phyloP scores from a whole-genome alignment of 345 rosid species.

The Carallia brachiata region DNA sequence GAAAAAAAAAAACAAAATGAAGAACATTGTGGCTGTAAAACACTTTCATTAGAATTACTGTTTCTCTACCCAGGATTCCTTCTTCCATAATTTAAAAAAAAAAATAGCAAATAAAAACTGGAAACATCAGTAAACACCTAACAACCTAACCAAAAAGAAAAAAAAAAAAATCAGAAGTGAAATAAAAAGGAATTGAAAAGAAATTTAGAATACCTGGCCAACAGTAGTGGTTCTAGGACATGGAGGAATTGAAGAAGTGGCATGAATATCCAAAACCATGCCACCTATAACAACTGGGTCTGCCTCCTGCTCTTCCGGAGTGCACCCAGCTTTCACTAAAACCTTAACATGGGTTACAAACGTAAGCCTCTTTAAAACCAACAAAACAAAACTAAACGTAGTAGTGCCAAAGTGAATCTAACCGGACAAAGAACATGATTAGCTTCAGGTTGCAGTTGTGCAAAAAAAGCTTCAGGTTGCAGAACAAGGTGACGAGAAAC shows the following conservation, averaged over 20 bases:
- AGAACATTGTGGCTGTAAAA: too few species aligned
- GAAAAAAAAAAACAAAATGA: too few species aligned
- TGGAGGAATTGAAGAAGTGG: slow-evolving; percentile 47
- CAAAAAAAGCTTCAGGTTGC: background rate
- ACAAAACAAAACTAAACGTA: background rate
- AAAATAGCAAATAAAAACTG: too few species aligned
- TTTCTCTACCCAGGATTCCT: too few species aligned
- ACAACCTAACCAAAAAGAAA: too few species aligned
- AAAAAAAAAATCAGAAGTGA: background rate
- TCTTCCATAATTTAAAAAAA: too few species aligned
- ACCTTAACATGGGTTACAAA: slow-evolving; percentile 12
- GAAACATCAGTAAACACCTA: too few species aligned
- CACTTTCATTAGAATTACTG: too few species aligned
- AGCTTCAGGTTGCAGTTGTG: background rate
- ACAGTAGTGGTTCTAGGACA: slow-evolving; percentile 67
- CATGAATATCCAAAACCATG: slow-evolving; percentile 83
- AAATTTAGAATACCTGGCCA: slow-evolving; percentile 46
- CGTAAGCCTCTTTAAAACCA: background rate
- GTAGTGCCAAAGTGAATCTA: background rate
- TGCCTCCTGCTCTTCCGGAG: slow-evolving; percentile 14
- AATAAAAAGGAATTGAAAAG: background rate
- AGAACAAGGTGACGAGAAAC: slow-evolving; percentile 16
- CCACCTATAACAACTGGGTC: slow-evolving; percentile 75
- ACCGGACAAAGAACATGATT: slow-evolving; percentile 11
- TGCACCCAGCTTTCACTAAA: slow-evolving; percentile 18